Base-by-base conservation (phyloP, 2,329 filamentous ascomycete species). In the Colletotrichum acutatum region DNA sequence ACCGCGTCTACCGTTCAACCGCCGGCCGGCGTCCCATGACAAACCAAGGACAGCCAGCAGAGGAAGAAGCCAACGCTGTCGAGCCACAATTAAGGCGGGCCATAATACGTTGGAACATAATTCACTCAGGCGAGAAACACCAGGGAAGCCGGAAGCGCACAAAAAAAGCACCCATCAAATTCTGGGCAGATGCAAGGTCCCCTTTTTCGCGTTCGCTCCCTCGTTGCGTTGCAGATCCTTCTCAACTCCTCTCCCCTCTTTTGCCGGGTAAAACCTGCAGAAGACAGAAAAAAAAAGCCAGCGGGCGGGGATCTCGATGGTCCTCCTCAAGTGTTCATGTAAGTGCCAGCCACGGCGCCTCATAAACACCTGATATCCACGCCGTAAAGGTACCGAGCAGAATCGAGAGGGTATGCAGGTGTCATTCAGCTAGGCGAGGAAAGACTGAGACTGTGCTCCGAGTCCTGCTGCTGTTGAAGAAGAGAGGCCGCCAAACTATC, bases 151-250 rank as follows among this genome's bases (percentile, higher is more conserved):
- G n/a, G 54, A 37, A 59, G 67, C 53, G 67, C 67, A n/a, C 46
- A 59, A 34, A 53, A 34, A 54, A 68, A 64, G 49, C 52, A 60
- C 59, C 46, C 59, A 64, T 46, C 32, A 56, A 22, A 4, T 19
- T n/a, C 66, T 69, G 54, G 59, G 65, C 69, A 58, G 30, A 63
- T 52, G 59, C 58, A 57, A 57, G 58, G 34, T 49, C 42, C 42
- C 42, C 19, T 37, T 61, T n/a, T 52, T 52, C 34, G 5, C 34
- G 34, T 68, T 53, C 14, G 52, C 6, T 54, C 42, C 30, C 60
- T 64, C 28, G 53, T 24, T 69, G 14, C 42, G 16, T 64, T 59
- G 70, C 64, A 64, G 69, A 72, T 72, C 65, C 19, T 32, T 22
- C 49, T 58, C 7, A 19, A 49, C 42, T 34, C 53, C 37, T 42